Conservation (phyloP, 306 rosid genomes). For the Fragaria nilgerrensis region DNA sequence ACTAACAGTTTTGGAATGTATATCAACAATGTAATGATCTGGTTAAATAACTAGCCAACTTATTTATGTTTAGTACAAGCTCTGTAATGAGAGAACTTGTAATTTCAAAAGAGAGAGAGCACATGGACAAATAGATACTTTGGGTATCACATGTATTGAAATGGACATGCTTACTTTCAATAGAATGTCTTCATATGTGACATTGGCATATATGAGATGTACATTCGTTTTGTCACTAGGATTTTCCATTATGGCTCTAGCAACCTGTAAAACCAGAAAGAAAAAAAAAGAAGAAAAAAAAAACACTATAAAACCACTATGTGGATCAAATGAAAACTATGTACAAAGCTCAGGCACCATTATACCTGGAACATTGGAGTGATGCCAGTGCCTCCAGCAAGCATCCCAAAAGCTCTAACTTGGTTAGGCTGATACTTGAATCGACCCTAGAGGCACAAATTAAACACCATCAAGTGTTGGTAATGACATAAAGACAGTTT, state of each 20-base stretch:
- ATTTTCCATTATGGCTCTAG: slow-evolving; percentile 68
- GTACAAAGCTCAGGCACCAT: not conserved
- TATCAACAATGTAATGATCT: not conserved
- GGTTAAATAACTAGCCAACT: not conserved
- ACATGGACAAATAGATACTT: not conserved
- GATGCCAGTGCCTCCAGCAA: slow-evolving; percentile 85
- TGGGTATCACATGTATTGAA: not conserved
- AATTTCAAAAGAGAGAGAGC: not conserved
- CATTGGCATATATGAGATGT: slow-evolving; percentile 64
- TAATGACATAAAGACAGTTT: not conserved
- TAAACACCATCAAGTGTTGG: not conserved
- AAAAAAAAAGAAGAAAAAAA: not conserved
- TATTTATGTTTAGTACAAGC: not conserved
- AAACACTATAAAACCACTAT: not conserved
- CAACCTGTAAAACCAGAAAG: slow-evolving; percentile 32
- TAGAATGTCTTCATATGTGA: slow-evolving; percentile 59
- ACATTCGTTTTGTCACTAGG: slow-evolving; percentile 57
- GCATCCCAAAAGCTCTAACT: slow-evolving; percentile 66
- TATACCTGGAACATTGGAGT: slow-evolving; percentile 90
- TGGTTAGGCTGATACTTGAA: slow-evolving; percentile 64
- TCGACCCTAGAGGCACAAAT: slow-evolving; percentile 47
- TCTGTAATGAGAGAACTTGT: not conserved
- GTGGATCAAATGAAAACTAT: not conserved
- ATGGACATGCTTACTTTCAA: slow-evolving; percentile 13
- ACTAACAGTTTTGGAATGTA: not conserved